Evolutionary conservation across 2,329 filamentous ascomycete species (phyloP).

Genomic region (Leptographium procerum): DNA sequence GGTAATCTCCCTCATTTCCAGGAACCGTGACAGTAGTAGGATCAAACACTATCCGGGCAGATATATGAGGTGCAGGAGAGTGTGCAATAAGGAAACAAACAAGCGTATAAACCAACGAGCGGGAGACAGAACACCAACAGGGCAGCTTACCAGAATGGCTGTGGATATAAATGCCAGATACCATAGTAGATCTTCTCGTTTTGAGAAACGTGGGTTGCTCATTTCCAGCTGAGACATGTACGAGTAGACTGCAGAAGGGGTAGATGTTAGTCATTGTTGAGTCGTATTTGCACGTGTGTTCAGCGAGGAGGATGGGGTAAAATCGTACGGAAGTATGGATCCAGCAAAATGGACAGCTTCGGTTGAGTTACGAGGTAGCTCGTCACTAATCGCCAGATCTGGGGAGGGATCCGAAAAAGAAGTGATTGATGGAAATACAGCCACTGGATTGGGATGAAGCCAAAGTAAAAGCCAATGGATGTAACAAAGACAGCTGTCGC

Average conservation of each 20-base stretch:
- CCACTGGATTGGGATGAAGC: constrained; percentile 37
- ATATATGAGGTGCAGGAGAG: constrained; percentile 43
- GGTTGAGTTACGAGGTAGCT: constrained; percentile 31
- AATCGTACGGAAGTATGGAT: constrained; percentile 57
- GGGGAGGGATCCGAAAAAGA: constrained; percentile 43
- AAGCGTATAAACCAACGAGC: neutral
- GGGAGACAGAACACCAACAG: neutral
- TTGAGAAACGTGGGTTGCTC: constrained; percentile 57
- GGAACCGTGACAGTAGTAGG: constrained; percentile 71
- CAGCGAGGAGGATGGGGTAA: constrained; percentile 8
- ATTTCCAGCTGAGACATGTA: constrained; percentile 67
- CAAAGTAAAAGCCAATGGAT: constrained; percentile 49
- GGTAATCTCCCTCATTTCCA: constrained; percentile 74
- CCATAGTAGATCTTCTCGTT: constrained; percentile 68
- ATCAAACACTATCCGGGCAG: constrained; percentile 63
- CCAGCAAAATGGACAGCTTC: constrained; percentile 47
- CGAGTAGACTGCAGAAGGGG: constrained; percentile 46
- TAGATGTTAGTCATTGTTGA: neutral
- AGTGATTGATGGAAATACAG: constrained; percentile 42
- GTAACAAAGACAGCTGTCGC: constrained; percentile 51
- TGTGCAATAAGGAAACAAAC: constrained; percentile 16
- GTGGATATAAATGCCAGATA: constrained; percentile 65
- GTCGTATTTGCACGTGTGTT: neutral
- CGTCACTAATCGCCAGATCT: constrained; percentile 31
- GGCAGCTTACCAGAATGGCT: constrained; percentile 64